Base-by-base conservation (phyloP, 2,329 filamentous ascomycete species). In the Lachnum nothofagi region DNA sequence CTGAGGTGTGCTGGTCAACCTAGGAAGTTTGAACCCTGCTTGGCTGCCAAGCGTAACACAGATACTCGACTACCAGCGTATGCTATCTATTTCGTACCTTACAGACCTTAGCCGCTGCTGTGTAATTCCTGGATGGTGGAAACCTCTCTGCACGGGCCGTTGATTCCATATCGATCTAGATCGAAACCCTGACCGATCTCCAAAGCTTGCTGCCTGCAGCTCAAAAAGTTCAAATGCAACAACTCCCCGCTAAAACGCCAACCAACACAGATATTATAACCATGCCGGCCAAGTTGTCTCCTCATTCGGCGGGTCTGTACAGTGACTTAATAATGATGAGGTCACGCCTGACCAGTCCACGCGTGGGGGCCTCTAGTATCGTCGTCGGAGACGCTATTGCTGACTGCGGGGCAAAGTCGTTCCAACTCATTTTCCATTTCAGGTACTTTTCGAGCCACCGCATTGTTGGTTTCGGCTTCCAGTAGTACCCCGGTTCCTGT, bases 311-410 rank as follows among this genome's bases (percentile, higher is more conserved):
- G 42, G 53, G 50, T 43, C 37, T 34, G 12, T 44, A 34, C 19
- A 33, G 40, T 47, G 53, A 57, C 51, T 57, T 48, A 56, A 54
- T 57, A 57, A 57, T 60, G 55, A 60, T 59, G 56, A 60, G 57
- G 55, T 59, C 58, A 60, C 56, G 51, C 56, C 46, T 44, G 46
- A 37, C 43, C 41, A 27, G 9, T 24, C 47, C 46, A 40, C 49
- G 51, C 55, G 57, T 58, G 57, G 59, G 59, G 59, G 57, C 54
- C 53, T 35, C 38, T 16, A 22, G 17, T 17, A 20, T 34, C 20
- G 44, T 46, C 33, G 31, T 42, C 24, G 46, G 20, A 43, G 38
- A 40, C 51, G 44, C 53, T 41, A 43, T 51, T 49, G 55, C 59
- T 59, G 56, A 60, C 53, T 58, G 53, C 58, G 56, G 59, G 56